Conservation (phyloP, 2,329 filamentous ascomycete species). For the Aureobasidium sp. region DNA sequence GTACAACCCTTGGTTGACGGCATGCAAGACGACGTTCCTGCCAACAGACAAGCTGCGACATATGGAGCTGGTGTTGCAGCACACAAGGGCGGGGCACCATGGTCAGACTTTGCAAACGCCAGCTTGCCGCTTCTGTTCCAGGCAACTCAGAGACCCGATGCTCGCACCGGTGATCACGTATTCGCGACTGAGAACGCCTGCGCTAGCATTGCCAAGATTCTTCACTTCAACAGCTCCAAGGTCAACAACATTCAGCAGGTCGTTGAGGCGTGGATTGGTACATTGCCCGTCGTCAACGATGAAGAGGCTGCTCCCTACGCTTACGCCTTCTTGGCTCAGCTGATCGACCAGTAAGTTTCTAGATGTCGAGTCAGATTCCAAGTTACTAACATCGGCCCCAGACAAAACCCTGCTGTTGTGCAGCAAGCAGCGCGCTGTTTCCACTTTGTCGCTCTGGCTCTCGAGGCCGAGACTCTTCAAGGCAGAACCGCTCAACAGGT, state of each 20-base stretch:
- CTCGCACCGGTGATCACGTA: conserved; percentile 84
- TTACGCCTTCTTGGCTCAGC: conserved; percentile 81
- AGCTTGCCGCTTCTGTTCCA: conserved; percentile 78
- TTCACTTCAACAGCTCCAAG: conserved; percentile 78
- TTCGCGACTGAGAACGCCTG: conserved; percentile 98
- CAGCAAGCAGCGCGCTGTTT: conserved; percentile 75
- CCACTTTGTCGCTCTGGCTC: conserved; percentile 74
- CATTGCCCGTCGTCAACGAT: conserved; percentile 85
- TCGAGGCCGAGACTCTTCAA: conserved; percentile 84
- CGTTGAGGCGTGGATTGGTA: conserved; percentile 80
- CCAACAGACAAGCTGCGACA: conserved; percentile 89
- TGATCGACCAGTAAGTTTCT: conserved; percentile 83
- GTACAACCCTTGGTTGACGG: conserved; percentile 79
- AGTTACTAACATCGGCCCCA: conserved; percentile 38
- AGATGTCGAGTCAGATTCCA: background rate
- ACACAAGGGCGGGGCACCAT: conserved; percentile 78
- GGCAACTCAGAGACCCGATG: conserved; percentile 71
- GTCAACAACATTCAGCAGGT: conserved; percentile 71
- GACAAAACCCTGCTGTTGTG: conserved; percentile 77
- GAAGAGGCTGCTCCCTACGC: conserved; percentile 96
- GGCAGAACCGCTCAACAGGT: conserved; percentile 74
- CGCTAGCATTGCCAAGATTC: conserved; percentile 91
- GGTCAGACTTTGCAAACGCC: conserved; percentile 79
- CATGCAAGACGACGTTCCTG: conserved; percentile 76
- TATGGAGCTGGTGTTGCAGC: conserved; percentile 95